Percentiles rank a stretch among this genome's conserved stretches.
These are phyloP conservation scores for Sisymbrium altissimum DNA, from an alignment of 345 rosid species.

Conservation along the genomic window DNA sequence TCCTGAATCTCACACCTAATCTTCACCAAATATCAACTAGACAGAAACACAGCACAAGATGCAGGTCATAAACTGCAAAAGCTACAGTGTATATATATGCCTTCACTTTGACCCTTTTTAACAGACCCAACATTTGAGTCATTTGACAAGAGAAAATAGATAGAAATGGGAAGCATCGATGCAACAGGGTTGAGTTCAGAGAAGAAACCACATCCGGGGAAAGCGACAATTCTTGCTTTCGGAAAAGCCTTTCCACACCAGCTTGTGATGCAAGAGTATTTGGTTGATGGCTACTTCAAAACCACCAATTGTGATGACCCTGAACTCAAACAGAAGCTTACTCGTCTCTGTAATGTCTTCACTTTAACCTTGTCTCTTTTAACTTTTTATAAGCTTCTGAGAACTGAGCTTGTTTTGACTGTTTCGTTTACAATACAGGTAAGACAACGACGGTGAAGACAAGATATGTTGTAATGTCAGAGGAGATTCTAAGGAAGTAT, in stretches of 20 bases:
- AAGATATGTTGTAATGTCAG: slow-evolving; percentile 95
- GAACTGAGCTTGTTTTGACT: not conserved
- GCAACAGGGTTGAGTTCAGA: slow-evolving; percentile 25
- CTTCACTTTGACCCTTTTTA: slow-evolving; percentile 19
- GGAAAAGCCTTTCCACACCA: slow-evolving; percentile 98
- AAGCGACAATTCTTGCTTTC: slow-evolving; percentile 79
- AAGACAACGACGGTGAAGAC: slow-evolving; percentile 94
- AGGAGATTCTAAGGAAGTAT: slow-evolving; percentile 75
- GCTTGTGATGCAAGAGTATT: slow-evolving; percentile 91
- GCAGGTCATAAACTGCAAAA: slow-evolving; percentile 14
- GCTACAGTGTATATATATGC: slow-evolving; percentile 12
- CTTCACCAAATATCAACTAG: slow-evolving; percentile 41
- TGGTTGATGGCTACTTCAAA: slow-evolving; percentile 89
- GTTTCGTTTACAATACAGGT: slow-evolving; percentile 45
- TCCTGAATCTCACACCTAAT: slow-evolving; percentile 41
- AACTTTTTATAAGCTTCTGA: not conserved
- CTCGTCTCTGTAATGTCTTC: slow-evolving; percentile 68
- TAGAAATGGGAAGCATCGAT: slow-evolving; percentile 54
- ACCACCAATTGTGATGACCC: slow-evolving; percentile 91
- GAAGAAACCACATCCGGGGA: slow-evolving; percentile 47
- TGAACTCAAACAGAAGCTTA: slow-evolving; percentile 80
- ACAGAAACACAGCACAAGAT: slow-evolving; percentile 15
- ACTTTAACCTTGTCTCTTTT: not conserved
- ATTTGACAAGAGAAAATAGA: slow-evolving; percentile 4
- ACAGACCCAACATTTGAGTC: slow-evolving; percentile 12